Base-by-base conservation (phyloP, 1,284 basidiomycete genomes). In the Athelia sp. region DNA sequence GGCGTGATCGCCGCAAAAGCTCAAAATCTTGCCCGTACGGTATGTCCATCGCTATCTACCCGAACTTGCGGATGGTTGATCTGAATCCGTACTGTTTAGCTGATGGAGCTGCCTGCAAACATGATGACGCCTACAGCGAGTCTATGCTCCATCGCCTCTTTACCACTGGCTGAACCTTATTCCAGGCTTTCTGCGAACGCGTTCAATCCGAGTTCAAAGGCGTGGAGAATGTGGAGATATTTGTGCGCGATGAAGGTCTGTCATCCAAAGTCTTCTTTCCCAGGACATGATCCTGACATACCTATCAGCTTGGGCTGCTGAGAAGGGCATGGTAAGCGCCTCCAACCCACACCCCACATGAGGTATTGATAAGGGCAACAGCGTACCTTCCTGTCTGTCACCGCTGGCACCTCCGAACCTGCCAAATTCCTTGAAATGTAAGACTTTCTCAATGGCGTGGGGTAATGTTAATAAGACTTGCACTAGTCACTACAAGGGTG, bases 371-470 rank as follows among this genome's bases (percentile, higher is more conserved):
- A 43, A 31, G 14, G 8, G 19, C 38, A 3, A 24, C 56, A 88
- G 86, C 78, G 83, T 57, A 83, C 87, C 2, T 94, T 95, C 80
- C 80, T 96, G 22, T 93, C 90, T 1, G 93, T 96, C 4, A 84
- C 90, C 8, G 82, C 84, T 51, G 93, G 93, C 24, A 86, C 88
- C 6, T 73, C 81, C 14, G 87, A 94, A 64, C 91, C 93, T 4
- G 83, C 89, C 47, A 93, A 91, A 64, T 83, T 95, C 67, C 73
- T 96, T 49, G 91, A 95, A 69, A 84, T 96, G 87, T 87, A 71
- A 52, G 74, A n/a, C n/a, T 68, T 49, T 19, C 18, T 29, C 43
- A 19, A 10, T n/a, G n/a, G n/a, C n/a, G n/a, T n/a, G n/a, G n/a
- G n/a, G n/a, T n/a, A n/a, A n/a, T n/a, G n/a, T n/a, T n/a, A n/a